Evolutionary conservation across 805 yeast species (phyloP).

Genomic region (Ogataea glucozyma): DNA sequence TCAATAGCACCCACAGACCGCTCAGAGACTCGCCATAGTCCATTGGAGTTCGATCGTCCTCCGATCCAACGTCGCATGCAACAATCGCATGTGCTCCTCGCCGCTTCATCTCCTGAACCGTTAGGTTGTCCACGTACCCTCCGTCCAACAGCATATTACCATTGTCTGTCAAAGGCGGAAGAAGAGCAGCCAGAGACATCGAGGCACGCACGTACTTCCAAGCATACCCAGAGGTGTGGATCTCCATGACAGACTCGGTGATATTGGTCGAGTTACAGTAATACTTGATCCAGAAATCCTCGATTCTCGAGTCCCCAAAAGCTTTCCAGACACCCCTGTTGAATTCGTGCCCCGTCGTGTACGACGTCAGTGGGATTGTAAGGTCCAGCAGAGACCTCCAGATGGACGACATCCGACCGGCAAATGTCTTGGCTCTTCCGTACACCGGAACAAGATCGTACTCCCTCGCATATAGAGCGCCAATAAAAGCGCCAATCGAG

Average conservation of each 20-base stretch:
- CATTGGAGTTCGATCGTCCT: slow-evolving; percentile 89
- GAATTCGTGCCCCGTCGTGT: slow-evolving; percentile 96
- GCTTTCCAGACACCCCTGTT: slow-evolving; percentile 97
- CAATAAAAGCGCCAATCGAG: slow-evolving; percentile 93
- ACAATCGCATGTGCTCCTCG: slow-evolving; percentile 84
- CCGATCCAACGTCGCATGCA: slow-evolving; percentile 96
- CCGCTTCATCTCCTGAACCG: slow-evolving; percentile 88
- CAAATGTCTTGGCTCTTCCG: slow-evolving; percentile 85
- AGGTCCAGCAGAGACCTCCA: slow-evolving; percentile 86
- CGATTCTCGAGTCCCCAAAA: slow-evolving; percentile 88
- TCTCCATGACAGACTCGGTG: slow-evolving; percentile 92
- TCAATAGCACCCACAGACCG: slow-evolving; percentile 87
- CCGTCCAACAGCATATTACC: slow-evolving; percentile 96
- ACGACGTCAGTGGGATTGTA: slow-evolving; percentile 91
- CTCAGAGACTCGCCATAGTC: slow-evolving; percentile 89
- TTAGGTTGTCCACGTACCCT: slow-evolving; percentile 91
- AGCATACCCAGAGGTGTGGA: slow-evolving; percentile 88
- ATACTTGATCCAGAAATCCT: slow-evolving; percentile 91
- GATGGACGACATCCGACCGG: slow-evolving; percentile 74
- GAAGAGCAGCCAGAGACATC: slow-evolving; percentile 91
- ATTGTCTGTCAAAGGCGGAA: slow-evolving; percentile 85
- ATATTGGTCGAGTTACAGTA: slow-evolving; percentile 92
- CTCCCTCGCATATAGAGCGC: slow-evolving; percentile 92
- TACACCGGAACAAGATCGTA: slow-evolving; percentile 88
- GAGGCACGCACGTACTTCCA: slow-evolving; percentile 97